These are phyloP conservation scores for Elsinoe batatas DNA, from an alignment of 2,329 filamentous ascomycete genomes.

Conservation along the genomic window DNA sequence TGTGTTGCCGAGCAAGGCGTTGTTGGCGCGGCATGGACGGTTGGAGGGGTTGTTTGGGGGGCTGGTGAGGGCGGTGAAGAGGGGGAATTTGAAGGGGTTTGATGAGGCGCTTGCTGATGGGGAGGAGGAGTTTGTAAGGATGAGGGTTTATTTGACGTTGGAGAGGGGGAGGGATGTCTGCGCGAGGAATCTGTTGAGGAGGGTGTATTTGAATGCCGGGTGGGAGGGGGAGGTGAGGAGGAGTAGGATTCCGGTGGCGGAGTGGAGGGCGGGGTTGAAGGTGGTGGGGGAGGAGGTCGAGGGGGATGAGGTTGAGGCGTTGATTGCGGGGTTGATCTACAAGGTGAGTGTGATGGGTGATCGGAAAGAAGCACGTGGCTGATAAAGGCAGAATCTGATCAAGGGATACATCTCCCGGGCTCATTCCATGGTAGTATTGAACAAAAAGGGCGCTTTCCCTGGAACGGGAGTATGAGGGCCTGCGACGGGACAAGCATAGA, in stretches of 20 bases:
- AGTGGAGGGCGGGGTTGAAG: constrained; percentile 77
- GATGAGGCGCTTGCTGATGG: constrained; percentile 69
- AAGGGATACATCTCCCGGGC: constrained; percentile 97
- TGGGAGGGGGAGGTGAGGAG: constrained; percentile 59
- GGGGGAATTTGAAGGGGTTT: constrained; percentile 73
- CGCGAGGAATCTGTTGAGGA: constrained; percentile 80
- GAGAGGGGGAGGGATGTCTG: constrained; percentile 88
- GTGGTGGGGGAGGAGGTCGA: constrained; percentile 47
- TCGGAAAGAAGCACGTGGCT: background rate
- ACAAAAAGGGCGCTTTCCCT: constrained; percentile 87
- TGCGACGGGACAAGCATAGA: background rate
- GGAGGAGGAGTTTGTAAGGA: constrained; percentile 87
- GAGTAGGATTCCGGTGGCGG: constrained; percentile 69
- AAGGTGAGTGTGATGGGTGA: constrained; percentile 56
- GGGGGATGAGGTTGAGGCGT: constrained; percentile 88
- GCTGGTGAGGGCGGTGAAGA: constrained; percentile 67
- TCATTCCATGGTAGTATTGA: constrained; percentile 79
- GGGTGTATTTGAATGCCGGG: constrained; percentile 78
- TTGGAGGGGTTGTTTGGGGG: constrained; percentile 71
- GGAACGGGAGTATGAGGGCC: constrained; percentile 58
- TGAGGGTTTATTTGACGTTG: constrained; percentile 86
- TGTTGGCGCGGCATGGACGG: constrained; percentile 65
- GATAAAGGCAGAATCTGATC: constrained; percentile 62
- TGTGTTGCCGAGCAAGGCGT: constrained; percentile 61
- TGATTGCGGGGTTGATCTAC: constrained; percentile 95